These are phyloP conservation scores for Sclerotinia trifoliorum DNA, from an alignment of 2,329 filamentous ascomycete species.

Conservation along the genomic window DNA sequence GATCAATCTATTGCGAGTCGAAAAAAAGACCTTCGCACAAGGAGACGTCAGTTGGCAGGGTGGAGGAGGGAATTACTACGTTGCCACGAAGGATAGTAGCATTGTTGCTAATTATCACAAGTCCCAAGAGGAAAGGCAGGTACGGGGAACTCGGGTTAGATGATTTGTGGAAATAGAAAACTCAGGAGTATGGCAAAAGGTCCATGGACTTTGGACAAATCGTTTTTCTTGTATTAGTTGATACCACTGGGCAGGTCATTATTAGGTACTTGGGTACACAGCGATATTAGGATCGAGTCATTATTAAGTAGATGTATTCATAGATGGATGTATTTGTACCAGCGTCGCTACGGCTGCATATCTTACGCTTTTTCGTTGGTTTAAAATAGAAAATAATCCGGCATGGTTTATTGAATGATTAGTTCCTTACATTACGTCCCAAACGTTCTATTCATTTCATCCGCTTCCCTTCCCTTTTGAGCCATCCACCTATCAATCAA, in stretches of 20 bases:
- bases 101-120: conserved; percentile 23
- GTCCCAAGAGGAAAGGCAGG: conserved; percentile 1
- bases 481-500: conserved; percentile 90
- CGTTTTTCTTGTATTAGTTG: conserved; percentile 20
- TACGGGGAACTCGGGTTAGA: background rate
- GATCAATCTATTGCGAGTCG: conserved; percentile 76
- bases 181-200: conserved; percentile 8
- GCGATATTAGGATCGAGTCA: conserved; percentile 3
- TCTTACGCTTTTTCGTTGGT: background rate
- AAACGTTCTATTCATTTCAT: conserved; percentile 71
- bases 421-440: conserved; percentile 26
- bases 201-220: background rate
- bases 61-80: conserved; percentile 79
- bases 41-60: conserved; percentile 86
- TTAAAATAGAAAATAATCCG: background rate
- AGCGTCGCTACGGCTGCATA: background rate
- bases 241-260: conserved; percentile 17
- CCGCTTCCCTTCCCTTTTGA: conserved; percentile 80
- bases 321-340: conserved; percentile 15
- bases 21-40: conserved; percentile 65
- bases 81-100: conserved; percentile 64
- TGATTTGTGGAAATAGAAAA: background rate
- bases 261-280: conserved; percentile 12
- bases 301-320: conserved; percentile 10
- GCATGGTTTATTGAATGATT: background rate